A percentile compares a stretch with the other conserved stretches of the same genome.
These are phyloP conservation scores for Lentinus tigrinus DNA, from an alignment of 768 basidiomycete species.

Conservation along the genomic window DNA sequence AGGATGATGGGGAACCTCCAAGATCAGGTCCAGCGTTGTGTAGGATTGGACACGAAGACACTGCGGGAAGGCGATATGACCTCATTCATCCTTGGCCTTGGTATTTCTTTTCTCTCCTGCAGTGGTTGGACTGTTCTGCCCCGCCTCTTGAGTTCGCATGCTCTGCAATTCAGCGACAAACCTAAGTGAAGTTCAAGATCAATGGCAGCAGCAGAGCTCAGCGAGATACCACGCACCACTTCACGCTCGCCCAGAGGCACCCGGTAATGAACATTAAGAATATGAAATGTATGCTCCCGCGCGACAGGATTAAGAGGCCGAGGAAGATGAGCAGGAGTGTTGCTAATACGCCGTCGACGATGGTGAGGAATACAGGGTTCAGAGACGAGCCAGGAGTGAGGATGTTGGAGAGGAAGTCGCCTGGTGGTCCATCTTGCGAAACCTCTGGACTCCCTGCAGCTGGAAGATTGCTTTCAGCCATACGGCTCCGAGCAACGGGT, in stretches of 20 bases:
- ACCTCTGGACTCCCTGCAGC: too few species aligned
- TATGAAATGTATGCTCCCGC: constrained; percentile 67
- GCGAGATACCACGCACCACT: constrained; percentile 55
- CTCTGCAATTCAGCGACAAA: constrained; percentile 27
- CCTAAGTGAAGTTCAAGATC: constrained; percentile 48
- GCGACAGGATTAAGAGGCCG: constrained; percentile 56
- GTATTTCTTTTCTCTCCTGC: background rate
- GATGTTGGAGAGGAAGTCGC: constrained; percentile 51
- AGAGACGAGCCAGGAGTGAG: constrained; percentile 76
- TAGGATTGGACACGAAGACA: constrained; percentile 6
- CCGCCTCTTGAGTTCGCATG: background rate
- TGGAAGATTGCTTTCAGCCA: too few species aligned
- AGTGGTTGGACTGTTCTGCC: background rate
- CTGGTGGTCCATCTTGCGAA: background rate
- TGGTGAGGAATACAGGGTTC: constrained; percentile 64
- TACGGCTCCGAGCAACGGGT: background rate
- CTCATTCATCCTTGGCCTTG: constrained; percentile 12
- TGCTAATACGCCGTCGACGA: constrained; percentile 61
- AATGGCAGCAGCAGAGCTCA: too few species aligned
- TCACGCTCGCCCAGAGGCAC: constrained; percentile 74
- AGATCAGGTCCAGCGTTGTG: too few species aligned
- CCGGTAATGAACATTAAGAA: constrained; percentile 63
- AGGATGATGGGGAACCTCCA: too few species aligned
- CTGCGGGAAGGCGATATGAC: background rate
- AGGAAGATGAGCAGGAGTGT: constrained; percentile 59